Evolutionary conservation across 2,329 filamentous ascomycete species (phyloP).

Genomic region (Fusarium sp.): DNA sequence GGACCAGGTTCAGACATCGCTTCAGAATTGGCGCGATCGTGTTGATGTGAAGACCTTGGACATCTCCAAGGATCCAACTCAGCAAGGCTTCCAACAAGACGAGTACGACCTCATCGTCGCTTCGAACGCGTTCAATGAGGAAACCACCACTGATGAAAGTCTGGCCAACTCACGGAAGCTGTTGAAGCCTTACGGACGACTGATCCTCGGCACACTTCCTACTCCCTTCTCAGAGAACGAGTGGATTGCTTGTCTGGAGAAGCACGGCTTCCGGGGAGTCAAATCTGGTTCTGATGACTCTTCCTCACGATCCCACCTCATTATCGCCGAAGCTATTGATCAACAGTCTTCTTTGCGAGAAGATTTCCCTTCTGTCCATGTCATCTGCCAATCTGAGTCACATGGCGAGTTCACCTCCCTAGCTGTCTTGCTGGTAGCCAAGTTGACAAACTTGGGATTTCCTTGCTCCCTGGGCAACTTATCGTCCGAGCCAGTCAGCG

Average conservation of each 20-base stretch:
- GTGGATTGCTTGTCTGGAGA: background rate
- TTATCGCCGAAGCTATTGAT: background rate
- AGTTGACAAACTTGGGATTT: conserved; percentile 10
- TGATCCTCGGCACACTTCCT: background rate
- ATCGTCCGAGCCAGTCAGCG: background rate
- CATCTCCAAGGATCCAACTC: conserved; percentile 4
- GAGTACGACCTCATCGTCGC: conserved; percentile 16
- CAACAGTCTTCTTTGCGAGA: background rate
- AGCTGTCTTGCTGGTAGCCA: background rate
- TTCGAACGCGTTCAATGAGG: background rate
- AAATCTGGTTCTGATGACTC: background rate
- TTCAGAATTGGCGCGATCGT: conserved; percentile 9
- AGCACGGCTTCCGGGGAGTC: background rate
- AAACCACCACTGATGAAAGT: background rate
- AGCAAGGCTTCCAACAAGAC: conserved; percentile 4
- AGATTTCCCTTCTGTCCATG: conserved; percentile 3
- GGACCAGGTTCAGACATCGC: background rate
- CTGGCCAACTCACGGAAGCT: conserved; percentile 13
- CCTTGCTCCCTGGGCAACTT: background rate
- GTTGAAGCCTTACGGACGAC: conserved; percentile 5
- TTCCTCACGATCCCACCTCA: background rate
- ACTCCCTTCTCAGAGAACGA: background rate
- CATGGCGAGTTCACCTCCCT: conserved; percentile 7
- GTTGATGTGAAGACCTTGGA: conserved; percentile 4
- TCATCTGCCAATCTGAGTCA: conserved; percentile 13